phyloP scores from a whole-genome alignment of 2,329 filamentous ascomycete species.

The Hymenoscyphus albidus region DNA sequence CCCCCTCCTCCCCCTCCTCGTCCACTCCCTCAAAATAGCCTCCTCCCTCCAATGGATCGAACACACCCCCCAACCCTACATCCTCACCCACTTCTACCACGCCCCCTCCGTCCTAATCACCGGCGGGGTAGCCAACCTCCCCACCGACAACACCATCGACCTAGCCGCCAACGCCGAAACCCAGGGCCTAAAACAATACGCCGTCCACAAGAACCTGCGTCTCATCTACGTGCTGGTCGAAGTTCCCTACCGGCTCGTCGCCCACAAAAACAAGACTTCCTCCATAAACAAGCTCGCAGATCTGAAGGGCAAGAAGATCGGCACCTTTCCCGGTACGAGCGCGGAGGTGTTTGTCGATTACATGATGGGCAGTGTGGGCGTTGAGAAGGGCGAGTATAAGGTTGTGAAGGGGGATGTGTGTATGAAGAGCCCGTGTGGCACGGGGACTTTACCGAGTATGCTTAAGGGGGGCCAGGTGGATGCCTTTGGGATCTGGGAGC shows the following conservation, averaged over 20 bases:
- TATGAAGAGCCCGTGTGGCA: constrained; percentile 13
- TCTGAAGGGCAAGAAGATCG: constrained; percentile 21
- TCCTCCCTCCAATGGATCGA: constrained; percentile 13
- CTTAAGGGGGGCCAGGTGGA: constrained; percentile 12
- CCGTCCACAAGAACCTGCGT: constrained; percentile 16
- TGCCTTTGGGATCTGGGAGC: constrained; percentile 17
- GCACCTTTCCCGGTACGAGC: constrained; percentile 12
- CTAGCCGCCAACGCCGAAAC: constrained; percentile 21
- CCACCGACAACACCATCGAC: constrained; percentile 16
- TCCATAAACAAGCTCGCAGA: constrained; percentile 10
- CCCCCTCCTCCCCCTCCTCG: neutral
- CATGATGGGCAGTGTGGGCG: constrained; percentile 11
- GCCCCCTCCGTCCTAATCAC: neutral
- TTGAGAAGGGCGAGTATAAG: constrained; percentile 11
- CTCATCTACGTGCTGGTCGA: constrained; percentile 18
- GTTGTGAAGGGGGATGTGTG: constrained; percentile 15
- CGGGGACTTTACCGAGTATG: constrained; percentile 17
- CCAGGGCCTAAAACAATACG: constrained; percentile 18
- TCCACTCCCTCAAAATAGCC: constrained; percentile 10
- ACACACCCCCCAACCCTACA: constrained; percentile 17
- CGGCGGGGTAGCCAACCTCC: constrained; percentile 14
- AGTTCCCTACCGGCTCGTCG: constrained; percentile 17
- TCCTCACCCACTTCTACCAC: constrained; percentile 15
- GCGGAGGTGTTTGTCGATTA: constrained; percentile 18
- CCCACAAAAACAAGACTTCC: constrained; percentile 11